A percentile compares a stretch with the other conserved stretches of the same genome.
Conservation (phyloP, 768 basidiomycete genomes). For the Epithele typhae region DNA sequence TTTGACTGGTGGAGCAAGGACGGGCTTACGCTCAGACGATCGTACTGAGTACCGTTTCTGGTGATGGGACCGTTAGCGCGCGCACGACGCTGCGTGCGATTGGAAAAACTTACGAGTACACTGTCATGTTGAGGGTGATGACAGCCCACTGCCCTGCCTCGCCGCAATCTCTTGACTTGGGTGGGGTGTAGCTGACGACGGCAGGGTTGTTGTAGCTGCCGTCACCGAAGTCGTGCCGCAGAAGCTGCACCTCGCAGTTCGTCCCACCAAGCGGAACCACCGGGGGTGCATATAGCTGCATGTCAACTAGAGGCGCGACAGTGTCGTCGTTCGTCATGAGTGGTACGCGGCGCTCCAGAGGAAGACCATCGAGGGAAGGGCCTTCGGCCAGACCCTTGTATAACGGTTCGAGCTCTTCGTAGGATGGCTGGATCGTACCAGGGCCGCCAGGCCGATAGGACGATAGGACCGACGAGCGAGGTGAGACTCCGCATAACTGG, state of each 20-base stretch:
- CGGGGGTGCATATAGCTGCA: conserved; percentile 10
- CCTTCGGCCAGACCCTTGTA: background rate
- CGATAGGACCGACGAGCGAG: background rate
- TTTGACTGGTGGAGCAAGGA: too few species aligned
- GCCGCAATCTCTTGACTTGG: conserved; percentile 38
- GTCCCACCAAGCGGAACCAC: background rate
- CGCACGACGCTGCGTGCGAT: too few species aligned
- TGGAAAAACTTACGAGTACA: conserved; percentile 30
- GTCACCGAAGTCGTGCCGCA: conserved; percentile 7
- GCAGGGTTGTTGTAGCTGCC: conserved; percentile 10
- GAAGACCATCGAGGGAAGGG: background rate
- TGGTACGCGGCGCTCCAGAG: conserved; percentile 3
- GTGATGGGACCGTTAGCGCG: too few species aligned
- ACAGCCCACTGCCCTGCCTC: conserved; percentile 62
- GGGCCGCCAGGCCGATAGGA: background rate
- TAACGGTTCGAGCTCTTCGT: conserved; percentile 1
- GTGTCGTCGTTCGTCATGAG: conserved; percentile 5
- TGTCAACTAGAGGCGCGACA: conserved; percentile 3
- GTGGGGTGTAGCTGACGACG: background rate
- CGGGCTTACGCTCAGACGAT: conserved; percentile 39
- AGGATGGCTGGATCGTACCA: conserved; percentile 3
- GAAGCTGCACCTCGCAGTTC: conserved; percentile 5
- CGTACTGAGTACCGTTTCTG: conserved; percentile 41
- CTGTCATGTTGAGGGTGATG: conserved; percentile 66
- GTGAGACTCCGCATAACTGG: background rate